Conservation (phyloP, 495 filamentous ascomycete species). For the Daldinia vernicosa region DNA sequence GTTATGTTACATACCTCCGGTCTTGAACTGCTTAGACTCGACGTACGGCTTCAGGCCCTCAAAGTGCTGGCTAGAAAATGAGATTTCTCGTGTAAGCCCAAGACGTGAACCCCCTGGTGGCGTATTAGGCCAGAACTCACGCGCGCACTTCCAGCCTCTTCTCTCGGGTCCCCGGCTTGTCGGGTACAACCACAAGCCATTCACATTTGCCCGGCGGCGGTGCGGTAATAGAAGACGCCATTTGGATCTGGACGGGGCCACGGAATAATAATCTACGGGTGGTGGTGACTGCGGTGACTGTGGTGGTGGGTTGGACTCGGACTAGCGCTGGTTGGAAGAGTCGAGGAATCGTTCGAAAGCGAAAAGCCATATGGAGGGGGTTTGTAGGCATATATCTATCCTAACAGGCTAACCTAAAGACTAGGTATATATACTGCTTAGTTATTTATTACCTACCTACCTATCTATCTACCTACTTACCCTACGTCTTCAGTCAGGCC, state of each 20-base stretch:
- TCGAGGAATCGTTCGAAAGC: conserved; percentile 15
- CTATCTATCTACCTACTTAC: no score
- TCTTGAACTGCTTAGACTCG: conserved; percentile 59
- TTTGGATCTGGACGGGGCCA: conserved; percentile 43
- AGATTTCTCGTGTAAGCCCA: conserved; percentile 22
- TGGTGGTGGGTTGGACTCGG: conserved; percentile 23
- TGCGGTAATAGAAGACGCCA: conserved; percentile 52
- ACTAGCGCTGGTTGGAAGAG: conserved; percentile 30
- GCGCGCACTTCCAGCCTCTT: conserved; percentile 76
- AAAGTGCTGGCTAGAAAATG: conserved; percentile 63
- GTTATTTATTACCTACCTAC: not conserved
- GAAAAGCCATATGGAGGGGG: conserved; percentile 23
- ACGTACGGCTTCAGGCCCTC: conserved; percentile 55
- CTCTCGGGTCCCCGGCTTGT: conserved; percentile 70
- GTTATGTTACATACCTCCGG: conserved; percentile 71
- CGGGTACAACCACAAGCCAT: conserved; percentile 87
- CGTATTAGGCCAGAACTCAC: conserved; percentile 56
- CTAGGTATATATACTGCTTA: not conserved
- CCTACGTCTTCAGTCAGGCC: conserved; percentile 2
- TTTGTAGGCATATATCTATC: no score
- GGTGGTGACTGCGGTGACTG: not conserved
- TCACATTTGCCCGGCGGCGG: conserved; percentile 65
- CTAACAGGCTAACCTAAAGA: not conserved
- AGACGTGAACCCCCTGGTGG: not conserved
- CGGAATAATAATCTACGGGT: conserved; percentile 21